Base-by-base conservation (phyloP, 2,329 filamentous ascomycete genomes). In the Penicillium decumbens region DNA sequence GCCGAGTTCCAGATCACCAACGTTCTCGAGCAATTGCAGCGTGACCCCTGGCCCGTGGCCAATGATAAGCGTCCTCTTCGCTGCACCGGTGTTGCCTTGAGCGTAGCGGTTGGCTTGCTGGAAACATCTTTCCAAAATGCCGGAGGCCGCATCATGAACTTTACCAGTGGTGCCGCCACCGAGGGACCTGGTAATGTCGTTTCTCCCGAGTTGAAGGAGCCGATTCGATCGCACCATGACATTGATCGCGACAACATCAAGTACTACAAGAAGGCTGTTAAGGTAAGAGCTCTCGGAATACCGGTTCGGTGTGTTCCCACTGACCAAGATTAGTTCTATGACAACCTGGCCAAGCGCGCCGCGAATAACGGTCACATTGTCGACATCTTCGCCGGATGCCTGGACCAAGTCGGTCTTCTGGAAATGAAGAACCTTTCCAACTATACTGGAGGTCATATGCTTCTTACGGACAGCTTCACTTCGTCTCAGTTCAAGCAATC, bases 401-500 rank as follows among this genome's bases (percentile, higher is more conserved):
- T 98, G 45, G 93, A 98, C 69, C 93, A 98, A 72, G 93, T 98
- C 58, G 93, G 93, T 70, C 78, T 98, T 47, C 77, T 98, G 41
- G 93, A 98, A 73, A 98, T 98, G 93, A 97, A 97, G 73, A 89
- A 91, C 24, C 80, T 98, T 10, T 87, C 91, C 58, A 98, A 97
- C 71, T 95, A 87, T 28, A 98, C 93, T 15, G 93, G 93, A 57
- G 93, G 93, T 32, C 91, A 98, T 68, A 98, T 98, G 86, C 95
- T 98, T 56, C 75, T 98, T 57, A 97, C 93, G 1, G 93, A 98
- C 70, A 96, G 91, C 69, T 98, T 98, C 70, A 97, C 92, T 3
- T 95, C 93, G 0, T 97, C 92, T 50, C 96, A 98, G 85, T 98
- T 97, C 79, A 96, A 93, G 75, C 93, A 98, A 69, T 97, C 93